Evolutionary conservation across 331 rosid species (phyloP), one percentile per base, ranked within the genome.

Genomic region (Rosa hybrid): DNA sequence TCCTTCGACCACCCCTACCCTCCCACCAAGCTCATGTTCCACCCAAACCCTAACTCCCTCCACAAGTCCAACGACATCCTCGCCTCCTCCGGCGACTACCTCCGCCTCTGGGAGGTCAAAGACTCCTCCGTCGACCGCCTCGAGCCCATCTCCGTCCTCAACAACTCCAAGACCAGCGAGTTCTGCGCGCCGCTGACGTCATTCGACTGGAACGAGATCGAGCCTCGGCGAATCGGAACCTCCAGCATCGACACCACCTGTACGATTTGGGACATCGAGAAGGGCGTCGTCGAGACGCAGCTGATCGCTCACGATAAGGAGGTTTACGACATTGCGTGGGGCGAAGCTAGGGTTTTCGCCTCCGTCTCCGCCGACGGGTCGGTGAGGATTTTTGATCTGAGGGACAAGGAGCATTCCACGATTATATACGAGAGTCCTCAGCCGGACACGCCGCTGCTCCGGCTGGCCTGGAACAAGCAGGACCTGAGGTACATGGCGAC

Each of bases 251-350:
- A 95, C 86, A 95, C 99, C 10, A 95, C 99, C 0, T 95, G 99
- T 38, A 95, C 99, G 8, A 81, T 95, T 51, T 95, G 99, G 99
- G 99, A 95, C 68, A 83, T 95, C 16, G 98, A 95, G 7, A 89
- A 82, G 68, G 84, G 86, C 6, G 94, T 90, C 30, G 99, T 96
- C 0, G 99, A 96, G 54, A 96, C 99, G n/a, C 99, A 96, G 89
- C 91, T 96, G 27, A 96, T 96, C n/a, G 99, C 99, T 10, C 99
- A 96, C 56, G 99, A 96, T n/a, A 91, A 93, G 45, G 99, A 96
- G 88, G 99, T 96, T 0, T 90, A 93, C 81, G 98, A 91, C 81
- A 91, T 96, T 64, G 98, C 97, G 1, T 96, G 99, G 99, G 99
- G 99, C 0, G 98, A 96, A 64, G 97, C 99, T 4, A 72, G 94